Conservation (phyloP, 2,329 filamentous ascomycete genomes). For the Lanzia echinophila region DNA sequence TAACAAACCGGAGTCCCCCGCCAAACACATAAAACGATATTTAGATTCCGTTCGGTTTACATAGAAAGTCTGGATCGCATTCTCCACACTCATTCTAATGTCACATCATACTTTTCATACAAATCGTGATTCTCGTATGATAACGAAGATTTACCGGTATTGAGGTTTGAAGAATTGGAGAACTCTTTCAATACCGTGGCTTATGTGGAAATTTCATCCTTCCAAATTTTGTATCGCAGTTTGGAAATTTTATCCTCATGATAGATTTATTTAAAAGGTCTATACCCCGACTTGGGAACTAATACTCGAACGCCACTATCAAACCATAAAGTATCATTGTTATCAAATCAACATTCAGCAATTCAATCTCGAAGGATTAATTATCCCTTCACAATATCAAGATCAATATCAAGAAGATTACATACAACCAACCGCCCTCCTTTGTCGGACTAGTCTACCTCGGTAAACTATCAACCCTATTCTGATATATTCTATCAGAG, state of each 20-base stretch:
- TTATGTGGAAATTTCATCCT: not conserved
- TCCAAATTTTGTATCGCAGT: not conserved
- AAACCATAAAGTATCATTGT: constrained; percentile 1
- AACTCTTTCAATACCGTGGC: not conserved
- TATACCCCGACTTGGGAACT: constrained; percentile 1
- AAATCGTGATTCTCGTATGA: constrained; percentile 12
- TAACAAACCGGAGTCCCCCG: constrained; percentile 9
- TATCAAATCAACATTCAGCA: not conserved
- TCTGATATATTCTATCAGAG: constrained; percentile 2
- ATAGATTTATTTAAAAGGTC: constrained; percentile 5
- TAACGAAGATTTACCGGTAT: constrained; percentile 11
- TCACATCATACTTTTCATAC: constrained; percentile 7
- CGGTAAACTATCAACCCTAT: not conserved
- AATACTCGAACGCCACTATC: constrained; percentile 5
- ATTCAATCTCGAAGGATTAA: not conserved
- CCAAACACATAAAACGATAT: not conserved
- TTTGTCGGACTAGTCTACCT: constrained; percentile 6
- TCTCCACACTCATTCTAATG: constrained; percentile 8
- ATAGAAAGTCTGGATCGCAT: constrained; percentile 1
- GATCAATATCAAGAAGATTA: constrained; percentile 2
- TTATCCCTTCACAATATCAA: not conserved
- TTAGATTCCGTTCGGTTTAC: not conserved
- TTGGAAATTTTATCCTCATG: not conserved
- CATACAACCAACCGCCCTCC: not conserved
- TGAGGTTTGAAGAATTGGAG: constrained; percentile 6